Evolutionary conservation across 2,329 filamentous ascomycete genomes (phyloP).

Genomic region (Phaeomoniella chlamydospora): DNA sequence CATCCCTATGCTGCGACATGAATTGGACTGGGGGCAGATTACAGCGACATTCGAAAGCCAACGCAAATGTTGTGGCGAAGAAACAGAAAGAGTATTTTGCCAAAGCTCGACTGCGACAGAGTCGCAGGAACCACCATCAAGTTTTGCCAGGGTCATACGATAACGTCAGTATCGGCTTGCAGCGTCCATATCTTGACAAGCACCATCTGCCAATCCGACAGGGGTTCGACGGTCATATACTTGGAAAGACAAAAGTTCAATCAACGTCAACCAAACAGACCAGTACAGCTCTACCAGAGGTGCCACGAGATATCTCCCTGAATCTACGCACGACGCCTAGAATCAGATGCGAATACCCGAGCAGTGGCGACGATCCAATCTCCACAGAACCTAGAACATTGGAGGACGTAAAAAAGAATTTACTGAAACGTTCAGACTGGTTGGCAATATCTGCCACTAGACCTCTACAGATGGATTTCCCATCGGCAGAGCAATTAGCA

Average conservation of each 20-base stretch:
- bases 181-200: too few relatives aligned
- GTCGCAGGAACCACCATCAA: too few relatives aligned
- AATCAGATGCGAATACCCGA: neutral
- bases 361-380: neutral
- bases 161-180: too few relatives aligned
- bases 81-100: conserved; percentile 19
- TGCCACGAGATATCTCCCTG: too few relatives aligned
- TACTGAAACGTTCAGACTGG: conserved; percentile 18
- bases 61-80: conserved; percentile 12
- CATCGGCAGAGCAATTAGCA: conserved; percentile 14
- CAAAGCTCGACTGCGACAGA: conserved; percentile 12
- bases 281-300: neutral
- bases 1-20: conserved; percentile 20
- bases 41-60: conserved; percentile 21
- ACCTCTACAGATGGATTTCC: conserved; percentile 18
- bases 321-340: too few relatives aligned
- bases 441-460: conserved; percentile 18
- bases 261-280: too few relatives aligned
- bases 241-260: too few relatives aligned
- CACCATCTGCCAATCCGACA: too few relatives aligned
- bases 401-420: neutral
- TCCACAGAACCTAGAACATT: neutral
- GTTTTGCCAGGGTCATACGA: too few relatives aligned
- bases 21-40: conserved; percentile 30
- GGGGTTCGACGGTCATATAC: too few relatives aligned